These are phyloP conservation scores for Boletus eberwhitei DNA, from an alignment of 768 basidiomycete species.

Conservation along the genomic window DNA sequence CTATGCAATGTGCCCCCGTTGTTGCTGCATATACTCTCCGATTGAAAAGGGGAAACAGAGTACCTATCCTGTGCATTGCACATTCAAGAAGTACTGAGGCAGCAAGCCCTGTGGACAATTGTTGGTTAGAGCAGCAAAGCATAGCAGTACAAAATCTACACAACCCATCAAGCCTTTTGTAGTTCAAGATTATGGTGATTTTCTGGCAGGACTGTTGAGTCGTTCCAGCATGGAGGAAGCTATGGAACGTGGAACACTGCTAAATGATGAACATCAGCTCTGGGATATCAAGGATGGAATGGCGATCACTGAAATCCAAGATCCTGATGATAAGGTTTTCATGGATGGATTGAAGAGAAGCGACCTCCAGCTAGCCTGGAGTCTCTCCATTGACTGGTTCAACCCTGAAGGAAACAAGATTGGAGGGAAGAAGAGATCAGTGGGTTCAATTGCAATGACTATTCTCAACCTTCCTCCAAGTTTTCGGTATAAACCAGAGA, in stretches of 20 bases:
- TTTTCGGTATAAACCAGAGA: conserved; percentile 20
- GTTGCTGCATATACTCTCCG: conserved; percentile 21
- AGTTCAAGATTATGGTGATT: conserved; percentile 30
- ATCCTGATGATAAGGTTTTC: background rate
- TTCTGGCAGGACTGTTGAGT: conserved; percentile 24
- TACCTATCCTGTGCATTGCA: conserved; percentile 21
- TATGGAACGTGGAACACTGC: conserved; percentile 19
- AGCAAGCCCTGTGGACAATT: conserved; percentile 10
- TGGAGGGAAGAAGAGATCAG: conserved; percentile 9
- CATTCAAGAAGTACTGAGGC: conserved; percentile 6
- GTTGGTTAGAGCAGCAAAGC: background rate
- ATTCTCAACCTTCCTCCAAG: conserved; percentile 22
- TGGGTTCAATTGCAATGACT: conserved; percentile 12
- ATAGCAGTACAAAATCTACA: background rate
- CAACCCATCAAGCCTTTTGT: conserved; percentile 16
- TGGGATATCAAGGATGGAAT: background rate
- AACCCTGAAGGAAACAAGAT: conserved; percentile 24
- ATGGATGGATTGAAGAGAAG: conserved; percentile 6
- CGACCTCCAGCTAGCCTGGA: conserved; percentile 18
- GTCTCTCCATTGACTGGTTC: conserved; percentile 27
- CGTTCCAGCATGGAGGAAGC: conserved; percentile 24
- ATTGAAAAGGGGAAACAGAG: too few relatives aligned
- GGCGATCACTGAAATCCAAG: background rate
- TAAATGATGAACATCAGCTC: background rate
- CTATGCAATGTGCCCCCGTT: conserved; percentile 27